These are phyloP conservation scores for Cadophora malorum DNA, from an alignment of 2,329 filamentous ascomycete genomes.

Conservation along the genomic window DNA sequence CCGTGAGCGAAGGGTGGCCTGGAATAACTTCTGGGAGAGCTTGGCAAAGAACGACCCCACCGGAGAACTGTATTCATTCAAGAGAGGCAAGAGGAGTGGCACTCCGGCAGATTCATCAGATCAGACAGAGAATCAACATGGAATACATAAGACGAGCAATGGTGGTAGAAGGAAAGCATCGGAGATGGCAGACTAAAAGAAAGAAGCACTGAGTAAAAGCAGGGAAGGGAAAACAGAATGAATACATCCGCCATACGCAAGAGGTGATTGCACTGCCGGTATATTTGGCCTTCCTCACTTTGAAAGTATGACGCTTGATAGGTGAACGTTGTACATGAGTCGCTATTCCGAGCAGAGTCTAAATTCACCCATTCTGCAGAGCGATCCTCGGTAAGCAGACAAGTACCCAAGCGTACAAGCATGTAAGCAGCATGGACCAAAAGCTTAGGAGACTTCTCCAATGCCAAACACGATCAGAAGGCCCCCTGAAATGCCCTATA, in stretches of 20 bases:
- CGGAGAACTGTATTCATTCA: not conserved
- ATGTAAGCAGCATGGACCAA: not conserved
- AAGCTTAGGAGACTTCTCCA: slow-evolving; percentile 6
- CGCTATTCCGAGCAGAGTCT: not conserved
- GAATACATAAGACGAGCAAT: not conserved
- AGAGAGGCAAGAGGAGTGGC: not conserved
- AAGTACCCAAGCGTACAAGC: not conserved
- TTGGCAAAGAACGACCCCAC: not conserved
- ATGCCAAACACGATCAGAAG: not conserved
- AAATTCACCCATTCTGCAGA: not conserved
- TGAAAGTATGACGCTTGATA: not conserved
- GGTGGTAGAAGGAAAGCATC: not conserved
- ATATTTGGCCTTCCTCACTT: not conserved
- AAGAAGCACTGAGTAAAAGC: not conserved
- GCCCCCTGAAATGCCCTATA: no score
- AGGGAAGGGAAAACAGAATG: not conserved
- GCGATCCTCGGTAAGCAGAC: not conserved
- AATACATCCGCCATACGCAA: not conserved
- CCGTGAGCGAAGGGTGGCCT: not conserved
- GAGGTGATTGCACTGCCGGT: not conserved
- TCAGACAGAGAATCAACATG: not conserved
- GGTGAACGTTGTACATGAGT: not conserved
- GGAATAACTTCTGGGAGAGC: not conserved
- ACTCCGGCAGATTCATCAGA: not conserved
- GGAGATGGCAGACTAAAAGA: not conserved